Base-by-base conservation (phyloP, 2,329 filamentous ascomycete genomes). In the Hypoxylon sp. region DNA sequence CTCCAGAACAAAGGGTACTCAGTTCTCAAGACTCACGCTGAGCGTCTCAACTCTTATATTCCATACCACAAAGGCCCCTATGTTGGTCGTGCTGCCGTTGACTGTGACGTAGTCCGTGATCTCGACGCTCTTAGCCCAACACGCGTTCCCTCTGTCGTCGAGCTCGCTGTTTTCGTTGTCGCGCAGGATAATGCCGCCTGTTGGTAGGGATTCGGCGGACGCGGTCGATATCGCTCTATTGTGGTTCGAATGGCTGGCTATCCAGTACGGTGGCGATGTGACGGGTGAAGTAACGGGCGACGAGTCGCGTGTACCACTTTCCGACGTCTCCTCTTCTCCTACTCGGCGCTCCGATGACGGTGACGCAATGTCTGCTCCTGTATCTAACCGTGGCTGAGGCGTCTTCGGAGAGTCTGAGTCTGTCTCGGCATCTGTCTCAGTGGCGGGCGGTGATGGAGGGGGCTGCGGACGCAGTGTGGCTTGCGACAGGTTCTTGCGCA, bases 41-140 rank as follows among this genome's bases (percentile, higher is more conserved):
- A 98, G 81, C 2, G 93, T 97, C 77, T 96, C 89, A 45, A 99
- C 92, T 49, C 85, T 88, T 73, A 96, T 93, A 75, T 93, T 96
- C 92, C 93, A 99, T 6, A 97, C 93, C 1, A 97, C 93, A 80
- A 98, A 99, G 1, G 94, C 92, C n/a, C 95, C 95, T 26, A 88
- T 83, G 69, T 83, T 86, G 12, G 83, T 85, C 33, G 83, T 77
- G 67, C 84, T 83, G 52, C 85, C 83, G 63, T 87, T 86, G 46
- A 90, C 83, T 18, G 87, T 71, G 9, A 85, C 84, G 74, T 86
- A 80, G 72, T 87, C 85, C 36, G 83, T 80, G 42, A 90, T 82
- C 69, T 85, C 82, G 56, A 89, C 88, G 74, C 85, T 88, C 77
- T 82, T 85, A 28, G 88, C 88, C 88, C 88, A 90, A 77, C 87